Base-by-base conservation (phyloP, 495 filamentous ascomycete species). In the Hypomontagnella submonticulosa region DNA sequence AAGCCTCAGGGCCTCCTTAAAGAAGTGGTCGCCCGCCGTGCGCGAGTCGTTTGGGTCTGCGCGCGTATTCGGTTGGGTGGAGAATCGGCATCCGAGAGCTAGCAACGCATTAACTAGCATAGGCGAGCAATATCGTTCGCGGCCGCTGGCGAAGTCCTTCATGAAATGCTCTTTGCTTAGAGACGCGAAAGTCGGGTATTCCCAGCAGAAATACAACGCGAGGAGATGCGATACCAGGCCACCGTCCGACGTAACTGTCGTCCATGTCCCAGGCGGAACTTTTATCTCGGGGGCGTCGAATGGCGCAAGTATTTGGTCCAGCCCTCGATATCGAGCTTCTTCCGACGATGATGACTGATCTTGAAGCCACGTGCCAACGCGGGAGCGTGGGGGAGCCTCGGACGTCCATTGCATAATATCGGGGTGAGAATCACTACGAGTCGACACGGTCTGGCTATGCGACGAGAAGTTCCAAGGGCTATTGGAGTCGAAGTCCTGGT, bases 191-290 rank as follows among this genome's bases (percentile, higher is more conserved):
- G 87, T 89, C 1, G 90, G 89, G 63, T 93, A 90, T 67, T 90
- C 87, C 91, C 91, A 95, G 69, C 84, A 86, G 58, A 96, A 94
- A 74, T 91, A 94, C 12, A 93, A 75, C 12, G 86, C 79, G 37
- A 91, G 76, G 18, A 91, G 79, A 61, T 90, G 87, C 53, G 85
- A 76, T 6, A 91, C 81, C 42, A 91, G 80, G 3, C 67, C 66
- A 7, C 73, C 57, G 69, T 92, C 87, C 3, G 73, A 50, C 1
- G 89, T 90, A 33, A 88, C 79, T 4, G 71, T 78, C 9, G 89
- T 90, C 89, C 89, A 92, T 1, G 77, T 75, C 16, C 61, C 73
- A 6, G 77, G 63, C 0, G 79, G 75, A 6, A 78, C 71, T 37
- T 75, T 76, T 50, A 72, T 71, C 38, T 78, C 75, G 4, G 73